phyloP scores from a whole-genome alignment of 2,329 filamentous ascomycete species.

The Beauveria rudraprayagi region DNA sequence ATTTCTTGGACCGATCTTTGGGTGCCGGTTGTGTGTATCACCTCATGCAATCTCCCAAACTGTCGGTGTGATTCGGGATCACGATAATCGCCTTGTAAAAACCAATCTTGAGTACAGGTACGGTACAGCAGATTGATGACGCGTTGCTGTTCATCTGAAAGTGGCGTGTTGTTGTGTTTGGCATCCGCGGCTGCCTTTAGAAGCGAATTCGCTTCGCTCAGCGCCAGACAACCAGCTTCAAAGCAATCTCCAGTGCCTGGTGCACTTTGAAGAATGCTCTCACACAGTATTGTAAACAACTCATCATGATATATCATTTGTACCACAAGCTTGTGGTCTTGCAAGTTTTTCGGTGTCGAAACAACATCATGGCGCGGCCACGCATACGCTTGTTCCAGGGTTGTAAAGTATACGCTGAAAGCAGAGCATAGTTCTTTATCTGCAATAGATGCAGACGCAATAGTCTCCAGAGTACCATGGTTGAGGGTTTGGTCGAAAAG shows the following conservation, averaged over 20 bases:
- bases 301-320: slow-evolving; percentile 1
- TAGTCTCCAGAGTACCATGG: neutral
- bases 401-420: slow-evolving; percentile 3
- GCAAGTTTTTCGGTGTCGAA: neutral
- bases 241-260: neutral
- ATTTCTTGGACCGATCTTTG: neutral
- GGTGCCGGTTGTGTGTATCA: neutral
- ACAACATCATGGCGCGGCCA: neutral
- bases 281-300: neutral
- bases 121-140: neutral
- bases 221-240: neutral
- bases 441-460: neutral
- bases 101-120: neutral
- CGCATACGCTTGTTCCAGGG: neutral
- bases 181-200: neutral
- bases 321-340: neutral
- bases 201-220: neutral
- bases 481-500: neutral
- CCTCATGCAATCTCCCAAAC: neutral
- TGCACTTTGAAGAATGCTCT: neutral
- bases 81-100: neutral
- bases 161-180: neutral
- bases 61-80: neutral
- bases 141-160: neutral
- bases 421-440: neutral